phyloP scores from a whole-genome alignment of 495 filamentous ascomycete species.

The Aspergillus haitiensis region DNA sequence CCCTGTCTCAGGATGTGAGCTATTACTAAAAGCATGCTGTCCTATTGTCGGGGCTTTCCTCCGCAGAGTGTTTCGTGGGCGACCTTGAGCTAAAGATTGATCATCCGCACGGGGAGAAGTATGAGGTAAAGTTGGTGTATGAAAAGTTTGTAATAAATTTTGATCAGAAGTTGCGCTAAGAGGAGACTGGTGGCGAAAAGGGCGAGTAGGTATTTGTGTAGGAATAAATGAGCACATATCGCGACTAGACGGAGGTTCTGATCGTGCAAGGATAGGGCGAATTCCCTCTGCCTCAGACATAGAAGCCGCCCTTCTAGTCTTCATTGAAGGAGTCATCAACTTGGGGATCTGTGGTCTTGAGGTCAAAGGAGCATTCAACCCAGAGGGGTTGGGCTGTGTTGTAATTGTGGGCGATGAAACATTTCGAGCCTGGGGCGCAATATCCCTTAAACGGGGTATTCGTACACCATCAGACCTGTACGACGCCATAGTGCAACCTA shows the following conservation, averaged over 20 bases:
- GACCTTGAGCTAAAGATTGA: conserved; percentile 24
- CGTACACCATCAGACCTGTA: conserved; percentile 37
- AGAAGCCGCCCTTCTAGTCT: conserved; percentile 32
- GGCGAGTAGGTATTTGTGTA: conserved; percentile 33
- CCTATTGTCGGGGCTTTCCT: conserved; percentile 47
- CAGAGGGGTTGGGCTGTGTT: conserved; percentile 20
- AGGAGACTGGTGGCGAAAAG: conserved; percentile 12
- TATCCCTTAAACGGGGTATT: conserved; percentile 36
- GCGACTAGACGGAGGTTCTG: conserved; percentile 25
- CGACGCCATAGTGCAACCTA: conserved; percentile 40
- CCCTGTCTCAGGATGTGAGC: conserved; percentile 9
- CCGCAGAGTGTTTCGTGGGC: conserved; percentile 45
- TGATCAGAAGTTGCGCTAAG: conserved; percentile 16
- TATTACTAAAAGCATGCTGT: conserved; percentile 31
- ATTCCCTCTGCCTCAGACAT: conserved; percentile 34
- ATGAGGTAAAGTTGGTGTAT: conserved; percentile 18
- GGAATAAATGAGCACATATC: conserved; percentile 35
- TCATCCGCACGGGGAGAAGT: conserved; percentile 14
- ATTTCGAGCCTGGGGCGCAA: conserved; percentile 29
- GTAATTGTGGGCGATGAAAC: conserved; percentile 27
- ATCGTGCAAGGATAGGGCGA: conserved; percentile 25
- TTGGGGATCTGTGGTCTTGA: conserved; percentile 35
- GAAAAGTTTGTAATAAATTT: conserved; percentile 25
- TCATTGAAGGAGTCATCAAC: conserved; percentile 26
- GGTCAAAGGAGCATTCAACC: conserved; percentile 20